phyloP scores from a whole-genome alignment of 306 rosid genomes.

The Trifolium subterraneum region DNA sequence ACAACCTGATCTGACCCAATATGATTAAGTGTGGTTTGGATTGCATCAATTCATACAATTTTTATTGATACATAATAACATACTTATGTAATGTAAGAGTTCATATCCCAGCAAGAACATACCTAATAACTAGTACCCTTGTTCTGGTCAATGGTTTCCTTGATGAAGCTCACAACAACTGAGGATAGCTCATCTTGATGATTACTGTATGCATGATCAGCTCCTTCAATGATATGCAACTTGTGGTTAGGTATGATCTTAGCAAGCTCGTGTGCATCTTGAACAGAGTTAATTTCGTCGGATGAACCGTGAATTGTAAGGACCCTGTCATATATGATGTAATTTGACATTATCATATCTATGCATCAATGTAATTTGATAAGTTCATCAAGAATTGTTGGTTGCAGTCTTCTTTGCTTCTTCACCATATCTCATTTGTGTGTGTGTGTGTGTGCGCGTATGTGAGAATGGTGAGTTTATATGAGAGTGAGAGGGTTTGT shows the following conservation, averaged over 20 bases:
- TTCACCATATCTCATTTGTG: neutral
- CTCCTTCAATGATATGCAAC: slow-evolving; percentile 64
- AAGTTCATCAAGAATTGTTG: neutral
- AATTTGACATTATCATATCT: slow-evolving; percentile 33
- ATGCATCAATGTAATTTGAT: slow-evolving; percentile 5
- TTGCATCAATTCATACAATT: too few species aligned
- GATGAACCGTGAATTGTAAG: slow-evolving; percentile 73
- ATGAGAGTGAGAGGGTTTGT: too few species aligned
- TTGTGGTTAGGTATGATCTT: slow-evolving; percentile 77
- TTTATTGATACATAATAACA: too few species aligned
- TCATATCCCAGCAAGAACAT: slow-evolving; percentile 27
- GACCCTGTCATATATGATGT: slow-evolving; percentile 55
- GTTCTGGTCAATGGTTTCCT: slow-evolving; percentile 48
- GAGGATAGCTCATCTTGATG: slow-evolving; percentile 63
- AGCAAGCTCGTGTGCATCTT: slow-evolving; percentile 66
- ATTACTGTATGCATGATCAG: slow-evolving; percentile 57
- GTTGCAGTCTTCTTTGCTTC: too few species aligned
- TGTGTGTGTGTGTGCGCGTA: too few species aligned
- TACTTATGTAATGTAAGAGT: neutral
- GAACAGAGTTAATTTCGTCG: slow-evolving; percentile 54
- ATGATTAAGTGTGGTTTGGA: too few species aligned
- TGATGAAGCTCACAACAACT: slow-evolving; percentile 50
- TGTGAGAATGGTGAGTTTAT: too few species aligned
- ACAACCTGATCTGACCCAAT: too few species aligned
- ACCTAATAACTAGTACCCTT: slow-evolving; percentile 46